These are phyloP conservation scores for Pichia sp. DNA, from an alignment of 1,139 yeast genomes.

Conservation along the genomic window DNA sequence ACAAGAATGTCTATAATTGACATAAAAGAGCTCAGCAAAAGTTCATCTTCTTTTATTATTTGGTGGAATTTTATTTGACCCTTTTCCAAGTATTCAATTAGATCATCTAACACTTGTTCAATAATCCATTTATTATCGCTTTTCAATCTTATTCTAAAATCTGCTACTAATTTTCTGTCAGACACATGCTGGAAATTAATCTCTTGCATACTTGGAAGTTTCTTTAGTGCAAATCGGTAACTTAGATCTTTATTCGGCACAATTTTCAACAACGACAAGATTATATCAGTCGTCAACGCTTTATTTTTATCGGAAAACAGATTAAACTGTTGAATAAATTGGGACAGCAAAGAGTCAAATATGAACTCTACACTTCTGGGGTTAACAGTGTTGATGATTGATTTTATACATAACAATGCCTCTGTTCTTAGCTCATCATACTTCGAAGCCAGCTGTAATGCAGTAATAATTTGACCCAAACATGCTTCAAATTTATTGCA, in stretches of 20 bases:
- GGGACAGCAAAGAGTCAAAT: conserved; percentile 53
- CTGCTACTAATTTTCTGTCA: conserved; percentile 34
- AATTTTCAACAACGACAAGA: conserved; percentile 1
- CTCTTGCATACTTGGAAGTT: conserved; percentile 13
- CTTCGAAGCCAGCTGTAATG: conserved; percentile 77
- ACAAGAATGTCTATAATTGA: conserved; percentile 7
- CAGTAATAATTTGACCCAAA: conserved; percentile 82
- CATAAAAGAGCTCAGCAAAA: conserved; percentile 1
- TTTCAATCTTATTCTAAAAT: conserved; percentile 51
- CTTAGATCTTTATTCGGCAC: conserved; percentile 8
- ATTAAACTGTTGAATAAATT: conserved; percentile 61
- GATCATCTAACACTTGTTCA: conserved; percentile 69
- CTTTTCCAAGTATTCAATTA: conserved; percentile 46
- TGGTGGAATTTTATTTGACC: conserved; percentile 34
- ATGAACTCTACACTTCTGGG: conserved; percentile 51
- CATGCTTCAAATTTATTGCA: conserved; percentile 66
- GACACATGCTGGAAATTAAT: conserved; percentile 17
- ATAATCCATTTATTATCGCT: conserved; percentile 76
- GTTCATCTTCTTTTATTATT: conserved; percentile 10
- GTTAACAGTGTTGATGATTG: conserved; percentile 47
- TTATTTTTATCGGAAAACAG: conserved; percentile 46
- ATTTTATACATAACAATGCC: conserved; percentile 67
- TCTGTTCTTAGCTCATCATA: conserved; percentile 55
- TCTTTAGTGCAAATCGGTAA: conserved; percentile 9
- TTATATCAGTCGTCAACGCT: conserved; percentile 38